Evolutionary conservation across 78 protist species (phyloP), one percentile per base, ranked within the genome.

Genomic region (Chrysochromulina parva): DNA sequence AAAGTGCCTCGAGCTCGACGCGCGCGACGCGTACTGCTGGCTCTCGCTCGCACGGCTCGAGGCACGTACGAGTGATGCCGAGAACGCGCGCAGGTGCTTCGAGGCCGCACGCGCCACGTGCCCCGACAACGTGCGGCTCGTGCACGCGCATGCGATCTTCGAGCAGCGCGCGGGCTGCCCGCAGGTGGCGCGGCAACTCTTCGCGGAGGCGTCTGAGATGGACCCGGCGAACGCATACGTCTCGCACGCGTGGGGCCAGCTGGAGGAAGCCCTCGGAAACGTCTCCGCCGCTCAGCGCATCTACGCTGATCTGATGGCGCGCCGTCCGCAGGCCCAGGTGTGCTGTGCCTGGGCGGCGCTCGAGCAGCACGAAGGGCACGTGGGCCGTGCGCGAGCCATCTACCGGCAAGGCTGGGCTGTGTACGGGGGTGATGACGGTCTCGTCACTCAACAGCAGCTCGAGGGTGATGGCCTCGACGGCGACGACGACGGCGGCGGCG

Each of bases 301-400:
- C 62, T 78, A 78, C 86, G 38, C 58, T 57, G n/a, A 2, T 16
- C 17, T 14, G n/a, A 7, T 10, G 53, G 20, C 7, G 48, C 20
- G 6, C 20, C 4, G 52, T 7, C 47, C 38, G 53, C 50, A 4
- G 48, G 26, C 86, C 26, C 13, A 10, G 62, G 47, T 78, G 24
- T 24, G 16, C 48, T 4, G 62, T 58, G 86, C 86, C 48, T 78
- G 86, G 86, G 86, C 86, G 38, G 86, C 86, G 48, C 86, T 78
- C 86, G 86, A 78, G 86, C 62, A 58, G 59, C 28, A 1, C 5
- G 52, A 78, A 20, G 86, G 62, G 20, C 7, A 53, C 62, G 5
- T 22, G 48, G 50, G 7, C 24, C 50, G 7, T 13, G 86, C 86
- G 62, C 26, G 60, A 11, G 38, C 59, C 48, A 14, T 78, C 26